These are phyloP conservation scores for Tetrapisispora taiwanensis DNA, from an alignment of 805 yeast species.

Conservation along the genomic window DNA sequence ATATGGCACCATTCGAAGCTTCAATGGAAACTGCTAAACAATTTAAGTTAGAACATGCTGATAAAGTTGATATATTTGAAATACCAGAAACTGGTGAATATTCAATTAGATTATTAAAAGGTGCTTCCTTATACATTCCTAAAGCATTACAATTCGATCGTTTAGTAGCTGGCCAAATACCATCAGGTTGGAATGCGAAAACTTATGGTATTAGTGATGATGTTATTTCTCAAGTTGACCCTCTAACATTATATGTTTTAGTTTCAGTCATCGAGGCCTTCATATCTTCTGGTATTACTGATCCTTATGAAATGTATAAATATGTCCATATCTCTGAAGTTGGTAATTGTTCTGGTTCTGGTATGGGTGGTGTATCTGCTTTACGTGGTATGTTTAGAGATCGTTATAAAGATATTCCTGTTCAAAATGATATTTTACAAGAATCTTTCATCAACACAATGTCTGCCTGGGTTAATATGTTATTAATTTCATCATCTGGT, in stretches of 20 bases:
- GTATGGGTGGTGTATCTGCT: slow-evolving; percentile 99
- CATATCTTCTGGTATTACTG: slow-evolving; percentile 88
- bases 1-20: slow-evolving; percentile 89
- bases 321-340: slow-evolving; percentile 97
- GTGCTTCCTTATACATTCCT: slow-evolving; percentile 85
- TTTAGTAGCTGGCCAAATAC: slow-evolving; percentile 72
- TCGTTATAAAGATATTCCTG: slow-evolving; percentile 85
- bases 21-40: slow-evolving; percentile 93
- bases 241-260: slow-evolving; percentile 82
- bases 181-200: slow-evolving; percentile 96
- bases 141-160: slow-evolving; percentile 62
- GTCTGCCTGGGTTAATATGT: slow-evolving; percentile 99
- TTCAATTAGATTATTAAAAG: slow-evolving; percentile 83
- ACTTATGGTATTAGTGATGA: slow-evolving; percentile 94
- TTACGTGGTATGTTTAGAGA: slow-evolving; percentile 96
- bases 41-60: slow-evolving; percentile 89
- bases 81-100: slow-evolving; percentile 85
- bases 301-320: slow-evolving; percentile 96
- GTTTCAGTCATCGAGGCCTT: slow-evolving; percentile 95
- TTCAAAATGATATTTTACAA: slow-evolving; percentile 93
- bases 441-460: slow-evolving; percentile 98
- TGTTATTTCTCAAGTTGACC: slow-evolving; percentile 88
- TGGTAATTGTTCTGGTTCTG: slow-evolving; percentile 99
- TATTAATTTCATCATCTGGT: slow-evolving; percentile 92
- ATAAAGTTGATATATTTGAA: slow-evolving; percentile 82